Evolutionary conservation across 73 alveolate genomes (phyloP), one percentile per base, ranked within the genome.

Genomic region (Breviolum minutum): DNA sequence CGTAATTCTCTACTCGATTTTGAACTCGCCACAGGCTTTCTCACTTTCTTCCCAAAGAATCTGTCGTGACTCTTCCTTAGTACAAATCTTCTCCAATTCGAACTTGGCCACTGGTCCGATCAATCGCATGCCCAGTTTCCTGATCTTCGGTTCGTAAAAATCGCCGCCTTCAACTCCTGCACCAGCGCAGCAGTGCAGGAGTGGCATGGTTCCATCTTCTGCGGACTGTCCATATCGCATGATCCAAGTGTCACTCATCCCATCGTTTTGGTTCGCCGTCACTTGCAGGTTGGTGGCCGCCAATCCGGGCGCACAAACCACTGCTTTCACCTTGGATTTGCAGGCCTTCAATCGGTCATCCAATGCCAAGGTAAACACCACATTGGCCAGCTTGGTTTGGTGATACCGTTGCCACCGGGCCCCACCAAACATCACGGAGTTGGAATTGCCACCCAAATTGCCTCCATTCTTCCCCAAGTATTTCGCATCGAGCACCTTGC

Each of bases 381-480:
- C 90, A 29, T 91, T 91, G 16, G 97, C 97, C 76, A 91, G 80
- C 90, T 91, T 91, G 60, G 97, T 91, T 68, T 91, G 97, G 77
- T 71, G 90, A 64, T 91, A 81, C 97, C 97, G 70, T 62, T 92
- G 90, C 97, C 97, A 92, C 8, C 97, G 97, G 2, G 97, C 97
- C 32, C 97, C 97, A 8, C 68, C 89, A 27, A 80, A 74, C 68
- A 92, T 61, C 95, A 95, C 66, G 83, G 92, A 66, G 32, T 4
- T 16, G 88, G 84, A 63, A 30, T 95, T 80, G 76, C 99, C 99
- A 7, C 99, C 99, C 60, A 94, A 86, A 7, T 82, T 30, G 74
- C 99, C 99, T 30, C 99, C 99, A 17, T 94, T 94, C 84, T 94
- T 61, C 12, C 93, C 99, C 66, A 82, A 48, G 60, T 95, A 95